Percentiles rank a stretch among this genome's conserved stretches.
phyloP scores from a whole-genome alignment of 768 basidiomycete genomes.

The Dioszegia hungarica region DNA sequence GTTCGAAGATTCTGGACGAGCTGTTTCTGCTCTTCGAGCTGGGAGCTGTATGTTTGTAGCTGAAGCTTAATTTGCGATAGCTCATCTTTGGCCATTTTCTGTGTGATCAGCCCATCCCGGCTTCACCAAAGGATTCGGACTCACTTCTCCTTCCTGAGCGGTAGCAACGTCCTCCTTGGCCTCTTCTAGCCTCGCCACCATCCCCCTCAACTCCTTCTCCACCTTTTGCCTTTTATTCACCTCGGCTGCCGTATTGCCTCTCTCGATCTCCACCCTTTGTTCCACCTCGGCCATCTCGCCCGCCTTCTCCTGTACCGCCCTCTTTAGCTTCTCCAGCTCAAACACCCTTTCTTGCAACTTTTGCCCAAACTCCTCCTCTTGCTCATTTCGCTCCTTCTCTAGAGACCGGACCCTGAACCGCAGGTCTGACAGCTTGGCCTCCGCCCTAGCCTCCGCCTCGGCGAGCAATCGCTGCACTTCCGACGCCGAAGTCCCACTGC shows the following conservation, averaged over 20 bases:
- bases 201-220: constrained; percentile 49
- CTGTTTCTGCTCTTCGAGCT: constrained; percentile 66
- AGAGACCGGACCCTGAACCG: constrained; percentile 59
- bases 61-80: constrained; percentile 25
- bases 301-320: constrained; percentile 58
- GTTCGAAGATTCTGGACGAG: constrained; percentile 66
- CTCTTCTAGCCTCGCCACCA: constrained; percentile 51
- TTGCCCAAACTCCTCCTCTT: constrained; percentile 81
- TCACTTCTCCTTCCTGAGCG: constrained; percentile 53
- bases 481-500: constrained; percentile 11
- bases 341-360: constrained; percentile 72
- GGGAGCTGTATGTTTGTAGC: constrained; percentile 57
- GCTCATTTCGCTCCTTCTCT: constrained; percentile 80
- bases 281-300: constrained; percentile 60
- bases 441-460: constrained; percentile 70
- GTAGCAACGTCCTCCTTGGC: constrained; percentile 49
- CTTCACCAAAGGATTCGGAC: background rate
- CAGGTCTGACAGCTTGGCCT: constrained; percentile 68
- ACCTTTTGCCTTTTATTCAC: constrained; percentile 47
- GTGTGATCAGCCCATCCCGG: background rate
- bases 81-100: constrained; percentile 53
- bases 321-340: constrained; percentile 71
- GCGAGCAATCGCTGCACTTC: constrained; percentile 60
- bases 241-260: constrained; percentile 59
- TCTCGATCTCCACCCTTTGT: constrained; percentile 49